phyloP scores from a whole-genome alignment of 2,329 filamentous ascomycete genomes.

The Apiospora rasikravindrae region DNA sequence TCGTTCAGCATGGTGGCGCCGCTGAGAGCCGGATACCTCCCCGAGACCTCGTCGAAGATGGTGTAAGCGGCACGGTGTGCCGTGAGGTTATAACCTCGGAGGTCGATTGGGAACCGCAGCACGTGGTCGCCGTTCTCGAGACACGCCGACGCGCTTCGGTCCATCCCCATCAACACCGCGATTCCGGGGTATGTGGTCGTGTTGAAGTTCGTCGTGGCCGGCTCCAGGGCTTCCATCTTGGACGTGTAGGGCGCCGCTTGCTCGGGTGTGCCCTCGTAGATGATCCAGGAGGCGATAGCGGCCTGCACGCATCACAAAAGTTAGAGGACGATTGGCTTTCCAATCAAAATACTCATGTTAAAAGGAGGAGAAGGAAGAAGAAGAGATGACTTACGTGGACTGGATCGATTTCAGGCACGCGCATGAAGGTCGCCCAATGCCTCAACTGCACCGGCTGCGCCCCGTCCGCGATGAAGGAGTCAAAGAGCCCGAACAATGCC shows the following conservation, averaged over 20 bases:
- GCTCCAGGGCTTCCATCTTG: slow-evolving; percentile 16
- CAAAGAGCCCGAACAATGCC: slow-evolving; percentile 19
- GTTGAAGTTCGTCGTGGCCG: background rate
- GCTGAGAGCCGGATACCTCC: slow-evolving; percentile 3
- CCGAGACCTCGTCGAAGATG: slow-evolving; percentile 9
- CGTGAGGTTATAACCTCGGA: slow-evolving; percentile 8
- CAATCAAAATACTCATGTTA: background rate
- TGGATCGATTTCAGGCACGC: slow-evolving; percentile 15
- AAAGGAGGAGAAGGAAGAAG: background rate
- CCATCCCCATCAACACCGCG: slow-evolving; percentile 6
- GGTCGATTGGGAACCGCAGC: slow-evolving; percentile 18
- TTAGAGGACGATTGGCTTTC: background rate
- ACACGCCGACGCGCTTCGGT: background rate
- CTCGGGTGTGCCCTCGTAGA: slow-evolving; percentile 20
- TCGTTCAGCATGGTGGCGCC: slow-evolving; percentile 18
- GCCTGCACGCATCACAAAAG: background rate
- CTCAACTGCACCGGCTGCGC: slow-evolving; percentile 20
- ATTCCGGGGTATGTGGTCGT: slow-evolving; percentile 14
- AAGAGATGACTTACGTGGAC: slow-evolving; percentile 10
- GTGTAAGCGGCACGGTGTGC: slow-evolving; percentile 18
- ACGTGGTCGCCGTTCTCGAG: slow-evolving; percentile 15
- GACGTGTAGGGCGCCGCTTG: slow-evolving; percentile 12
- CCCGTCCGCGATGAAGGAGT: slow-evolving; percentile 20
- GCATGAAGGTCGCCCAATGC: slow-evolving; percentile 18
- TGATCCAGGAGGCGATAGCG: background rate